These are phyloP conservation scores for Globisporangium takayamanum DNA, from an alignment of 352 stramenopile genomes.

Conservation along the genomic window DNA sequence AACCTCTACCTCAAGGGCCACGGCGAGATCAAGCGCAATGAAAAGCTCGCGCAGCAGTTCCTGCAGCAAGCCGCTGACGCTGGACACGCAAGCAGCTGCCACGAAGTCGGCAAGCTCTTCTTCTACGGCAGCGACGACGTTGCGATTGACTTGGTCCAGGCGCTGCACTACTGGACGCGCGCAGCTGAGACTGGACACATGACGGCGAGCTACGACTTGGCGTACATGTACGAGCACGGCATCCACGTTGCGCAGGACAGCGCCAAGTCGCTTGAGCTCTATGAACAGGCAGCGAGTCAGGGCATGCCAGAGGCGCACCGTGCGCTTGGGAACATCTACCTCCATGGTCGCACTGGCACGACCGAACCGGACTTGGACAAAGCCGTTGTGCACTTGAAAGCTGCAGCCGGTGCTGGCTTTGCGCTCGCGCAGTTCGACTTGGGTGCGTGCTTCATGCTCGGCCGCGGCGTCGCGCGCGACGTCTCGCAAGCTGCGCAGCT, in stretches of 20 bases:
- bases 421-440: conserved; percentile 70
- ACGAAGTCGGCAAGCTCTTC: conserved; percentile 71
- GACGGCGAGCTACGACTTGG: conserved; percentile 69
- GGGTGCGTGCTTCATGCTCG: conserved; percentile 74
- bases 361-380: conserved; percentile 15
- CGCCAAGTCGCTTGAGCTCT: conserved; percentile 51
- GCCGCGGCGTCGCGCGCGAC: conserved; percentile 51
- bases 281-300: conserved; percentile 42
- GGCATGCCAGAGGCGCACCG: conserved; percentile 68
- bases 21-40: conserved; percentile 35
- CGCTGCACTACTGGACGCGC: conserved; percentile 58
- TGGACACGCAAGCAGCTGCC: conserved; percentile 60
- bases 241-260: conserved; percentile 56
- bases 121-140: conserved; percentile 41
- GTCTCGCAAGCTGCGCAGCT: conserved; percentile 45
- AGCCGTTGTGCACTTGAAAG: conserved; percentile 49
- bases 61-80: conserved; percentile 58
- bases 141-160: conserved; percentile 22
- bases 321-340: conserved; percentile 47
- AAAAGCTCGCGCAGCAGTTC: conserved; percentile 41
- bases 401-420: conserved; percentile 53
- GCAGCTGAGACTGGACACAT: conserved; percentile 60
- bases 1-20: conserved; percentile 67
- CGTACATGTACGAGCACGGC: conserved; percentile 66
- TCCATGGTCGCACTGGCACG: conserved; percentile 31